phyloP scores from a whole-genome alignment of 1,284 basidiomycete genomes.

The Cryptococcus maquisensis region DNA sequence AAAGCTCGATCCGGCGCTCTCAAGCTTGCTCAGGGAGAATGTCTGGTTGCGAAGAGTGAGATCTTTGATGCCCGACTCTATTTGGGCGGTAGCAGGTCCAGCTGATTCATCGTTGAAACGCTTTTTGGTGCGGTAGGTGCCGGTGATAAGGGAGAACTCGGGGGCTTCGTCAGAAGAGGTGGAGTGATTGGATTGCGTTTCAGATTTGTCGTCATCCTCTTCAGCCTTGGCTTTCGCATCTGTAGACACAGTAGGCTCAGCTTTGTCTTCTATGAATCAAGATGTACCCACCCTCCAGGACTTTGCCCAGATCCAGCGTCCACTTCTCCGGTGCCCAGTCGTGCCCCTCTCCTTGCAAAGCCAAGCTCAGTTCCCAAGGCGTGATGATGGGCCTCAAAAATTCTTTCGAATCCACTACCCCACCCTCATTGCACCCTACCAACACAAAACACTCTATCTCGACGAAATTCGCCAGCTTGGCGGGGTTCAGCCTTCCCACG shows the following conservation, averaged over 20 bases:
- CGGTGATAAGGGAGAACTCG: constrained; percentile 79
- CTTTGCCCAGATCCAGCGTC: constrained; percentile 54
- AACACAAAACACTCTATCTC: constrained; percentile 96
- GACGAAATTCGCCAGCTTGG: constrained; percentile 93
- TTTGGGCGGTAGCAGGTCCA: constrained; percentile 1
- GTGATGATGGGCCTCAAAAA: constrained; percentile 89
- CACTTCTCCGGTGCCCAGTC: constrained; percentile 59
- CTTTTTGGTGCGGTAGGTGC: constrained; percentile 67
- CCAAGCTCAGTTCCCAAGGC: constrained; percentile 85
- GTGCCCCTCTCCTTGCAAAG: constrained; percentile 70
- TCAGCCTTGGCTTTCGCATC: constrained; percentile 4
- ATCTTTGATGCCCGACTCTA: constrained; percentile 20
- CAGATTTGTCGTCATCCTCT: constrained; percentile 1
- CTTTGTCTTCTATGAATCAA: constrained; percentile 13
- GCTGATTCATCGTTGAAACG: constrained; percentile 12
- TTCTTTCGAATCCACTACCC: constrained; percentile 82
- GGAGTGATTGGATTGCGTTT: not conserved
- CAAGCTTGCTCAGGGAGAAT: constrained; percentile 53
- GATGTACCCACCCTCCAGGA: constrained; percentile 27
- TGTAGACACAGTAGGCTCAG: not conserved
- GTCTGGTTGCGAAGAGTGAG: constrained; percentile 65
- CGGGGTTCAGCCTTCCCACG: constrained; percentile 91
- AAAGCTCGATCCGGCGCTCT: constrained; percentile 66
- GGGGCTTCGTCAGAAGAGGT: constrained; percentile 57
- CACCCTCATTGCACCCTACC: constrained; percentile 92